Evolutionary conservation across 2,329 filamentous ascomycete genomes (phyloP), one percentile per base, ranked within the genome.

Genomic region (Colletotrichum liriopes): DNA sequence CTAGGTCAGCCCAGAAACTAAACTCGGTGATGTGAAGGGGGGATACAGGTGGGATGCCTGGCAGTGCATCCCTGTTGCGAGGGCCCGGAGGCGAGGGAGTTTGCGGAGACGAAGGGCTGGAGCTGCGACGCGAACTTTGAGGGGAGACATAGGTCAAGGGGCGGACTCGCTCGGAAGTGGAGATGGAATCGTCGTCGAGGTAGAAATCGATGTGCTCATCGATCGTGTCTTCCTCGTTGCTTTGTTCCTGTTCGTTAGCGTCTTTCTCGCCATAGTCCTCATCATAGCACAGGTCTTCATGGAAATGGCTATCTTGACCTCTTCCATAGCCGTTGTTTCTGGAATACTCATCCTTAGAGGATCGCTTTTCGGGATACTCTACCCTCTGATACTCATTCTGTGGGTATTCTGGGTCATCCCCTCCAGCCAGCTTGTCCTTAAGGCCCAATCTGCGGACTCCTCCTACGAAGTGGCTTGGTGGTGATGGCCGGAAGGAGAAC

Each of bases 171-270:
- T 39, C 54, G 35, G 54, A 41, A 6, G 41, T 20, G n/a, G 54
- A 26, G 26, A 58, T 9, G 5, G 54, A 58, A n/a, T 58, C 52
- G 35, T 59, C 66, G 35, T 61, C 43, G 16, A 67, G 49, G n/a
- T 61, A 66, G 1, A 67, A 41, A 7, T 56, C 9, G 1, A 71
- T 12, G 5, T 49, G 49, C 41, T 41, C 68, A 3, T 71, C 68
- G 3, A 26, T 41, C n/a, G 29, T 35, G 20, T 32, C 54, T 16
- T 39, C 35, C 11, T 26, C 18, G 26, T 20, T 8, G 7, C 39
- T 16, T 20, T 29, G 26, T 37, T 5, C 41, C 29, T 43, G 56
- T n/a, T 39, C 32, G 11, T 37, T 35, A 12, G 32, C 32, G 20
- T 39, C 29, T 4, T 32, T 3, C 29, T 32, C 23, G 9, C n/a